phyloP scores from a whole-genome alignment of 139 green algal species.

The Diplosphaera chodatii region DNA sequence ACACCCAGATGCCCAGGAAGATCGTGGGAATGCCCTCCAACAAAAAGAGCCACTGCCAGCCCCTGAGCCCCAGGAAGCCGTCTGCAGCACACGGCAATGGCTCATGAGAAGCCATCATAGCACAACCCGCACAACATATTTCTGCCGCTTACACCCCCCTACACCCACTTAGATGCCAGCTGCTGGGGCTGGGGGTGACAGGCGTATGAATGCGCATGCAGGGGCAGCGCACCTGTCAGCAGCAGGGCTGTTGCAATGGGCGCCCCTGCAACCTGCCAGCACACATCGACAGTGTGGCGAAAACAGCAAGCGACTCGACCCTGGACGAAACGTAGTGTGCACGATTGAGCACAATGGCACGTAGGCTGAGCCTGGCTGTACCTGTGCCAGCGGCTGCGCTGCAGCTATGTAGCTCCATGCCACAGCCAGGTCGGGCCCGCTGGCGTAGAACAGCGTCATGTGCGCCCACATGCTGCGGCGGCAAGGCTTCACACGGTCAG shows the following conservation, averaged over 20 bases:
- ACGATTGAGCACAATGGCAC: too few relatives aligned
- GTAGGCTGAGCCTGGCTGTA: not conserved
- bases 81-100: too few relatives aligned
- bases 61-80: conserved; percentile 10
- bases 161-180: too few relatives aligned
- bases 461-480: conserved; percentile 15
- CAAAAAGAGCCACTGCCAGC: conserved; percentile 27
- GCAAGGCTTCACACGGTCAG: not conserved
- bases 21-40: conserved; percentile 20
- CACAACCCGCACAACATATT: too few relatives aligned
- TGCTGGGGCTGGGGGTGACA: too few relatives aligned
- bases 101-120: too few relatives aligned
- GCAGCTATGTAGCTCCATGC: conserved; percentile 15
- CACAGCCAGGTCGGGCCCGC: conserved; percentile 8
- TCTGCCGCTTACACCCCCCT: too few relatives aligned
- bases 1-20: conserved; percentile 4
- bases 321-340: too few relatives aligned
- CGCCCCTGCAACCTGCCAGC: not conserved
- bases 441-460: conserved; percentile 13
- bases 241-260: not conserved
- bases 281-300: too few relatives aligned
- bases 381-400: conserved; percentile 10
- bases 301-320: too few relatives aligned
- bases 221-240: not conserved
- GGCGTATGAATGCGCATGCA: too few relatives aligned